A percentile compares a stretch with the other conserved stretches of the same genome.
Conservation (phyloP, 495 filamentous ascomycete species). For the Podospora pseudopauciseta region DNA sequence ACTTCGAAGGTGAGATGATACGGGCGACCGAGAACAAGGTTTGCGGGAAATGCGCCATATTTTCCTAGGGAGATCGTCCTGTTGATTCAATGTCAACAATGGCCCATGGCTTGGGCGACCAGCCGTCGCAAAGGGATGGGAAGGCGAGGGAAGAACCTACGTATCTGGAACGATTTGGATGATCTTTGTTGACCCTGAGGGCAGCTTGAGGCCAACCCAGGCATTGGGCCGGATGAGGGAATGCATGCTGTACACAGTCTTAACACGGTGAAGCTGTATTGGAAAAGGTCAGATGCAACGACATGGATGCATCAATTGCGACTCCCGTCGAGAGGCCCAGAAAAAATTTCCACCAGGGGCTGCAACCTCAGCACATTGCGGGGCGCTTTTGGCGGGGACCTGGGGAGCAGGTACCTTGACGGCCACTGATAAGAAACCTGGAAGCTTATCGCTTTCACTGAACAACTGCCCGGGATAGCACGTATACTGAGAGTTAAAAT, state of each 20-base stretch:
- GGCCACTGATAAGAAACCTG: neutral
- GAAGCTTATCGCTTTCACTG: neutral
- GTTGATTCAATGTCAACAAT: conserved; percentile 14
- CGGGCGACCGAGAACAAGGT: conserved; percentile 80
- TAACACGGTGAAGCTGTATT: neutral
- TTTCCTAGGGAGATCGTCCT: conserved; percentile 84
- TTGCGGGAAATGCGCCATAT: conserved; percentile 82
- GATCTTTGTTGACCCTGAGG: conserved; percentile 62
- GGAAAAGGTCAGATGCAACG: neutral
- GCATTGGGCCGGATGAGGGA: conserved; percentile 57
- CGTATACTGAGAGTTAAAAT: too few relatives aligned
- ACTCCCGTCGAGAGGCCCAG: neutral
- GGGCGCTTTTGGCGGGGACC: conserved; percentile 9
- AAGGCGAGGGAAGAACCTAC: conserved; percentile 50
- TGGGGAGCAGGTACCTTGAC: conserved; percentile 18
- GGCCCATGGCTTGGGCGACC: too few relatives aligned
- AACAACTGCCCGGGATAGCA: neutral
- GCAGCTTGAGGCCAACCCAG: conserved; percentile 63
- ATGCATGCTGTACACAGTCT: conserved; percentile 34
- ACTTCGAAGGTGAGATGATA: conserved; percentile 90
- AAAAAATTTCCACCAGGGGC: conserved; percentile 15
- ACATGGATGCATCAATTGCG: conserved; percentile 5
- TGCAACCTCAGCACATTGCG: conserved; percentile 10
- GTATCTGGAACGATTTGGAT: conserved; percentile 67
- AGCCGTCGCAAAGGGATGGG: neutral